phyloP scores from a whole-genome alignment of 768 basidiomycete genomes.

The Boletus tomentosulus region DNA sequence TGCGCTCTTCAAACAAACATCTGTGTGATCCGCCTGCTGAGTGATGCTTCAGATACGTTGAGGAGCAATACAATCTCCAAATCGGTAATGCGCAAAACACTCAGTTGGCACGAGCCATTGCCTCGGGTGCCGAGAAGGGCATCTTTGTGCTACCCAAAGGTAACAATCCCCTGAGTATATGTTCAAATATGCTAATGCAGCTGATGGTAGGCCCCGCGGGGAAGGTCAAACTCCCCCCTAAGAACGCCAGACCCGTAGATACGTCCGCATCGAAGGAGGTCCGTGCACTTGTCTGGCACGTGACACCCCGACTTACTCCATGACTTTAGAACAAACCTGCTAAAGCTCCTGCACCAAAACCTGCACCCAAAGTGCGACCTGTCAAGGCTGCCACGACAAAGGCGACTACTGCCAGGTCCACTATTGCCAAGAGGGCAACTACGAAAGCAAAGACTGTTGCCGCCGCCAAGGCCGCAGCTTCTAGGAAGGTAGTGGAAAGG shows the following conservation, averaged over 20 bases:
- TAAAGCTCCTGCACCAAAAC: constrained; percentile 30
- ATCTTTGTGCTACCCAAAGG: constrained; percentile 89
- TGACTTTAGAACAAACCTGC: constrained; percentile 26
- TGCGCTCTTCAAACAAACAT: constrained; percentile 35
- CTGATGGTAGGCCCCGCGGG: constrained; percentile 40
- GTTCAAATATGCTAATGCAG: constrained; percentile 2
- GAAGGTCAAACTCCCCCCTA: constrained; percentile 68
- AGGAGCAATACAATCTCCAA: constrained; percentile 75
- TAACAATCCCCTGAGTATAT: constrained; percentile 24
- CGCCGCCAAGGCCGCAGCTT: constrained; percentile 31
- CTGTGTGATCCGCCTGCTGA: constrained; percentile 15
- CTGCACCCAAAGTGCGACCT: constrained; percentile 21
- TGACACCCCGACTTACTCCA: constrained; percentile 15
- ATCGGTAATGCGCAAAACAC: constrained; percentile 75
- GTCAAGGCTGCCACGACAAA: constrained; percentile 27
- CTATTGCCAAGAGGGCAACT: constrained; percentile 24
- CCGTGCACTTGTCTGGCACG: constrained; percentile 27
- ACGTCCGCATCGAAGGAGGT: constrained; percentile 57
- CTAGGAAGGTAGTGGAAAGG: constrained; percentile 39
- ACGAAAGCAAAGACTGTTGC: constrained; percentile 37
- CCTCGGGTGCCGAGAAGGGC: constrained; percentile 76
- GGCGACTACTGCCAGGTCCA: constrained; percentile 21
- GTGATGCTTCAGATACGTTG: constrained; percentile 61
- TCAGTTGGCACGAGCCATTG: constrained; percentile 78
- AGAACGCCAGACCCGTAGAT: constrained; percentile 45